phyloP scores from a whole-genome alignment of 148 eudicot species.

The Suaeda aralocaspica region DNA sequence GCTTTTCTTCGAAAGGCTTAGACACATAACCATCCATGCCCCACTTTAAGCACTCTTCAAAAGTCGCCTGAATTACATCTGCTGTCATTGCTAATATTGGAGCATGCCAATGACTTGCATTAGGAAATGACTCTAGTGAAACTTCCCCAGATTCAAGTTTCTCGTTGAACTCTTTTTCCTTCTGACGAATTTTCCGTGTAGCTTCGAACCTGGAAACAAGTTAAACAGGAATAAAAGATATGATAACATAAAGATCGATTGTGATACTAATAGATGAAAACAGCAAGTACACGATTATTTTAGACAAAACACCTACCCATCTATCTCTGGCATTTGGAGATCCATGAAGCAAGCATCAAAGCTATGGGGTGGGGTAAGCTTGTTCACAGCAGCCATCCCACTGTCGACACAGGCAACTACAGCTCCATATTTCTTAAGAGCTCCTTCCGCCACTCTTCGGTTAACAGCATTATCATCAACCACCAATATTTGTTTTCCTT shows the following conservation, averaged over 20 bases:
- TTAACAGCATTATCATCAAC: slow-evolving; percentile 78
- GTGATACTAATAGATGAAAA: too few relatives aligned
- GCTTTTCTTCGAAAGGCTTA: slow-evolving; percentile 74
- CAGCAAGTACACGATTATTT: too few relatives aligned
- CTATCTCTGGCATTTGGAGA: slow-evolving; percentile 87
- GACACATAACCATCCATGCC: slow-evolving; percentile 92
- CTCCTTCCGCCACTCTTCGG: slow-evolving; percentile 71
- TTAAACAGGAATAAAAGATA: too few relatives aligned
- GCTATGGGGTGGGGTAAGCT: slow-evolving; percentile 52
- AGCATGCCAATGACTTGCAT: slow-evolving; percentile 51
- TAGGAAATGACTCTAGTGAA: slow-evolving; percentile 24
- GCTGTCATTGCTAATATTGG: slow-evolving; percentile 97
- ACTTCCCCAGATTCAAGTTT: slow-evolving; percentile 44
- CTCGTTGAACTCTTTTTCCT: slow-evolving; percentile 45
- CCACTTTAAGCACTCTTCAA: slow-evolving; percentile 56
- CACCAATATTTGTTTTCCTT: slow-evolving; percentile 52
- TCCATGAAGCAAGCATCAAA: slow-evolving; percentile 82
- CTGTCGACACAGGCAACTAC: slow-evolving; percentile 53
- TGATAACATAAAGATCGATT: too few relatives aligned
- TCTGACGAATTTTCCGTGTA: slow-evolving; percentile 47
- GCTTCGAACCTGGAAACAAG: slow-evolving; percentile 65
- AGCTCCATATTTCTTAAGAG: slow-evolving; percentile 67
- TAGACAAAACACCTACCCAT: slow-evolving; percentile 47
- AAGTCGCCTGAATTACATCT: slow-evolving; percentile 81
- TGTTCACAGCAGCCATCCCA: slow-evolving; percentile 45